Evolutionary conservation across 1,284 basidiomycete species (phyloP).

Genomic region (Papiliotrema nemorosa): DNA sequence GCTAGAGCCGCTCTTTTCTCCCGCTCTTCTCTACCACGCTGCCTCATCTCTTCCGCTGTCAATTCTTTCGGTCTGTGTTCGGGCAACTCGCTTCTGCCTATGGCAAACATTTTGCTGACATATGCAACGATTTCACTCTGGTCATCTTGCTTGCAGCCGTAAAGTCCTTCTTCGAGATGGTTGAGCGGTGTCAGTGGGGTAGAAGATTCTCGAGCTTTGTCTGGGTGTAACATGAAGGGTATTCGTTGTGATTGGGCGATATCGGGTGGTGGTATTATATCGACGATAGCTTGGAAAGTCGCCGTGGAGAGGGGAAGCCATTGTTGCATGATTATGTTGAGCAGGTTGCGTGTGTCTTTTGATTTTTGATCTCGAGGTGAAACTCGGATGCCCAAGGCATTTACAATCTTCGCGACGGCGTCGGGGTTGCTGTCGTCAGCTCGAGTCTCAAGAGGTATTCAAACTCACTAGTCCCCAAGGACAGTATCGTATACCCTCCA

Average conservation of each 20-base stretch:
- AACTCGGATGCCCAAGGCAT: conserved; percentile 77
- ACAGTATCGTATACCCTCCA: conserved; percentile 95
- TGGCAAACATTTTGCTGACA: conserved; percentile 98
- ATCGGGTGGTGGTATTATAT: conserved; percentile 83
- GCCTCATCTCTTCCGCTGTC: conserved; percentile 83
- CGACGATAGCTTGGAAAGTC: conserved; percentile 87
- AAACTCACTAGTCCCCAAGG: conserved; percentile 74
- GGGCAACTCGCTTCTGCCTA: conserved; percentile 73
- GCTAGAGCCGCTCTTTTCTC: conserved; percentile 53
- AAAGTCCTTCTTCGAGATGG: conserved; percentile 78
- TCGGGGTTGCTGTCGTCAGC: conserved; percentile 65
- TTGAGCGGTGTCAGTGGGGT: conserved; percentile 59
- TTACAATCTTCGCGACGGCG: conserved; percentile 84
- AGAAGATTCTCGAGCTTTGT: conserved; percentile 49
- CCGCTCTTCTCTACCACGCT: conserved; percentile 62
- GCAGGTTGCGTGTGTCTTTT: conserved; percentile 80
- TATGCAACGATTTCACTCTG: conserved; percentile 72
- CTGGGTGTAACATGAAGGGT: conserved; percentile 90
- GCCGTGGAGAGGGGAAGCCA: conserved; percentile 94
- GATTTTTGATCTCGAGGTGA: conserved; percentile 84
- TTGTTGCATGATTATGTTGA: conserved; percentile 85
- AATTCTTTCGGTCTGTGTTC: conserved; percentile 73
- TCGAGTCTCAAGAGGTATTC: background rate
- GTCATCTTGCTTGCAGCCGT: conserved; percentile 62
- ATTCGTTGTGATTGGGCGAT: conserved; percentile 78